Conservation (phyloP, 345 rosid genomes). For the Lenwebbia sp. region DNA sequence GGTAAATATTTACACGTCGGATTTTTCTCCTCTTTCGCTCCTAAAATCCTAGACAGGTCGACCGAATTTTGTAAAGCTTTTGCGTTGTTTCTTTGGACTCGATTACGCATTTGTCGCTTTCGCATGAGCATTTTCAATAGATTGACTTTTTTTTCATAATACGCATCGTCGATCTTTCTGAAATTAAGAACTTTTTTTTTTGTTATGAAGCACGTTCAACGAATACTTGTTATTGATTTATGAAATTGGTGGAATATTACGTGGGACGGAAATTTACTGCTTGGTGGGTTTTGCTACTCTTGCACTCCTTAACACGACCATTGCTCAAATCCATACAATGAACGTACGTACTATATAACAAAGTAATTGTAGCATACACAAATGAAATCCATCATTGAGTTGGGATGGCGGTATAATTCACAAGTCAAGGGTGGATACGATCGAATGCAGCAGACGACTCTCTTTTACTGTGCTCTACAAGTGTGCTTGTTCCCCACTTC, state of each 20-base stretch:
- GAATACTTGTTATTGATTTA: too few relatives aligned
- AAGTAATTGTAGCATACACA: background rate
- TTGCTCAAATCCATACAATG: background rate
- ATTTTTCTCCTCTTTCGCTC: too few relatives aligned
- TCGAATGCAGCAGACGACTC: background rate
- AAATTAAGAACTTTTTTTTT: background rate
- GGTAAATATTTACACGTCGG: too few relatives aligned
- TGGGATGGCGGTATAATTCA: background rate
- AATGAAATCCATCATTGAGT: background rate
- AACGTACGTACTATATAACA: background rate
- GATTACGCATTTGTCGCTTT: background rate
- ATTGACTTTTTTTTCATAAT: background rate
- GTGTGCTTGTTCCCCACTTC: background rate
- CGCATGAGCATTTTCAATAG: background rate
- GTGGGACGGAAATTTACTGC: background rate
- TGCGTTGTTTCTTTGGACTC: too few relatives aligned
- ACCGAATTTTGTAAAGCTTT: background rate
- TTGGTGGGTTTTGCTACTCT: background rate
- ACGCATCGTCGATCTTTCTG: background rate
- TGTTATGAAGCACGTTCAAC: background rate
- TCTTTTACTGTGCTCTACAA: background rate
- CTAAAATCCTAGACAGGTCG: background rate
- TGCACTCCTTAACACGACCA: background rate
- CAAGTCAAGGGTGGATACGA: background rate
- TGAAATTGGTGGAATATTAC: background rate